phyloP scores from a whole-genome alignment of 2,329 filamentous ascomycete species.

The Amesomyces nigricolor region DNA sequence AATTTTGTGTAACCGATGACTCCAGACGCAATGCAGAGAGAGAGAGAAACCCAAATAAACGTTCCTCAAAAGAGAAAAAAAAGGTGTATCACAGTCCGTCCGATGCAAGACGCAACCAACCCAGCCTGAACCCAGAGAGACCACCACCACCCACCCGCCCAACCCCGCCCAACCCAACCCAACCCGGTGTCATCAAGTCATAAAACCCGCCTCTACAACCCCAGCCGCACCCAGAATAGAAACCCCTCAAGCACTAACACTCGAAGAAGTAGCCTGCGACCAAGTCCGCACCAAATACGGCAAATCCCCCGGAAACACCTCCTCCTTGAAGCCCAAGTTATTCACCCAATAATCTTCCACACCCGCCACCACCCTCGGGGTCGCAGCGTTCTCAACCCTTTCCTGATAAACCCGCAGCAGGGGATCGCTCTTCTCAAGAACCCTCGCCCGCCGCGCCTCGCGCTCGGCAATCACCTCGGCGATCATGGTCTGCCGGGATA shows the following conservation, averaged over 20 bases:
- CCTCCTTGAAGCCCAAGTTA: slow-evolving; percentile 29
- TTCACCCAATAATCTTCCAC: slow-evolving; percentile 25
- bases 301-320: slow-evolving; percentile 26
- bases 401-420: slow-evolving; percentile 19
- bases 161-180: slow-evolving; percentile 8
- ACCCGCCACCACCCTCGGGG: slow-evolving; percentile 18
- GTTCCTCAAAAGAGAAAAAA: background rate
- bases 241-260: slow-evolving; percentile 6
- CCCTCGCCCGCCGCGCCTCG: slow-evolving; percentile 48
- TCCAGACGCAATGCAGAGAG: slow-evolving; percentile 28
- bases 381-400: slow-evolving; percentile 16
- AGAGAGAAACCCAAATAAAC: slow-evolving; percentile 21
- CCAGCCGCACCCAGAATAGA: too few species aligned
- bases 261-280: slow-evolving; percentile 16
- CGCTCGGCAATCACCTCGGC: slow-evolving; percentile 50
- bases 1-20: slow-evolving; percentile 27
- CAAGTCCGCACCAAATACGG: slow-evolving; percentile 27
- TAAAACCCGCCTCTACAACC: slow-evolving; percentile 5
- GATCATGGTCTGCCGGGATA: slow-evolving; percentile 45
- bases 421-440: slow-evolving; percentile 37
- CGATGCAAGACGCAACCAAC: too few species aligned
- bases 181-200: slow-evolving; percentile 21
- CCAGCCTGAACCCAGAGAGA: slow-evolving; percentile 2
- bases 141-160: background rate
- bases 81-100: too few species aligned